These are phyloP conservation scores for Trametes villosa DNA, from an alignment of 768 basidiomycete species.

Conservation along the genomic window DNA sequence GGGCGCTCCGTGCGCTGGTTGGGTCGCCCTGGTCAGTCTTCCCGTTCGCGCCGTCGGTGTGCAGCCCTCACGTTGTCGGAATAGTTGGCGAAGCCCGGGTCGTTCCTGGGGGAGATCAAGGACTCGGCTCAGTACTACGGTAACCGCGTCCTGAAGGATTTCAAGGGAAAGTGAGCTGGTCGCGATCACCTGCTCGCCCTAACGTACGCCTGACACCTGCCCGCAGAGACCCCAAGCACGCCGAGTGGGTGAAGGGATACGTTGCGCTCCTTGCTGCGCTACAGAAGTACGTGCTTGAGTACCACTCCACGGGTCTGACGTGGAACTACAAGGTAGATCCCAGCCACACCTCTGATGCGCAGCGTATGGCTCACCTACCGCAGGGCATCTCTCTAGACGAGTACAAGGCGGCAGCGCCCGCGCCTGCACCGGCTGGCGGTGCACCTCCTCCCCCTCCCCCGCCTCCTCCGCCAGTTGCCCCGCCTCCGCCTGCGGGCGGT, in stretches of 20 bases:
- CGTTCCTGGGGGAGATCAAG: slow-evolving; percentile 80
- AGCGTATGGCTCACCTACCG: background rate
- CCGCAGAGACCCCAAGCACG: slow-evolving; percentile 81
- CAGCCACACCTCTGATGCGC: slow-evolving; percentile 1
- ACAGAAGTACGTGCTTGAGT: slow-evolving; percentile 81
- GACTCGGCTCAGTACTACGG: slow-evolving; percentile 88
- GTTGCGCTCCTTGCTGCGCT: slow-evolving; percentile 73
- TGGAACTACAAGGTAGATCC: slow-evolving; percentile 82
- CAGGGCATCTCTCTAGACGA: slow-evolving; percentile 64
- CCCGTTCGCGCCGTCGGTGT: background rate
- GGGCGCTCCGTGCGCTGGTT: slow-evolving; percentile 79
- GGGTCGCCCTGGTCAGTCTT: slow-evolving; percentile 80
- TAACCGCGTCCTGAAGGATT: slow-evolving; percentile 89
- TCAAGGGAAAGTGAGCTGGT: slow-evolving; percentile 83
- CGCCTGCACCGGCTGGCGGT: slow-evolving; percentile 39
- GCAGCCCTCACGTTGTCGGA: too few relatives aligned
- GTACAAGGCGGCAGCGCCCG: slow-evolving; percentile 46
- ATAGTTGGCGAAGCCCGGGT: slow-evolving; percentile 79
- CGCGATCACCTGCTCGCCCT: background rate
- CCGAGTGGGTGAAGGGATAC: slow-evolving; percentile 86
- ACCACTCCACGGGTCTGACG: slow-evolving; percentile 81
- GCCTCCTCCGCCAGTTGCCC: slow-evolving; percentile 18
- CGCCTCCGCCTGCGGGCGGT: slow-evolving; percentile 38
- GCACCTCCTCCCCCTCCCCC: slow-evolving; percentile 51
- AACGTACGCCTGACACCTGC: background rate